Evolutionary conservation across 192 early-diverging fungal genomes (phyloP), one percentile per base, ranked within the genome.

Genomic region (Mortierella claussenii): DNA sequence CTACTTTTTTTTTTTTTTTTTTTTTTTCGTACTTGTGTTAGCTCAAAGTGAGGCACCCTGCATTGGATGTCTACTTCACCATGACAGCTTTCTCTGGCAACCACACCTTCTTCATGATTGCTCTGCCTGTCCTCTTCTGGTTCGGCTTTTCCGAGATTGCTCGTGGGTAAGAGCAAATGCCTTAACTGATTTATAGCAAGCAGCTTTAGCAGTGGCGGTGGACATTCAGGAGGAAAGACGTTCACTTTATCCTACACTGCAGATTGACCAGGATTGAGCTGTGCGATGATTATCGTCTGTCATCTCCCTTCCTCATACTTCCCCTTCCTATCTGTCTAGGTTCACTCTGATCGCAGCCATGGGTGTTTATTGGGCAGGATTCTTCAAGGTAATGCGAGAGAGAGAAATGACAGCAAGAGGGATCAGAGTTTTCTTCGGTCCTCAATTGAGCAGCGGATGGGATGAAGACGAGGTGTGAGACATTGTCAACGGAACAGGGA

Each of bases 31-130:
- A 32, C 37, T 30, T 37, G 40, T 53, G 24, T 6, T 32, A 86
- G 85, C 75, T 69, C 44, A 81, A 65, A 37, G 68, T 83, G 17
- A 69, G 84, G 11, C 67, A 80, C 31, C 83, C 86, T 5, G 36
- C 76, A 23, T 49, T 92, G 30, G 93, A 94, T 65, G 71, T 47
- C 9, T 82, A 90, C 56, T 93, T 94, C 64, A 68, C 89, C 20
- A 84, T 81, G 70, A 89, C 91, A 11, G 87, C 91, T 3, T 88
- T 89, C 80, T 86, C 95, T 10, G 95, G 96, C 11, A 95, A 92
- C 42, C 96, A 96, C 60, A 88, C 89, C 18, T 94, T 95, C 60
- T 97, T 96, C 78, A 83, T 97, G 81, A 70, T 93, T 15, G 82
- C 89, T 30, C 70, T 95, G 18, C 96, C 96, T 13, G 78, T 90